A percentile compares a stretch with the other conserved stretches of the same genome.
Conservation (phyloP, 148 eudicot genomes). For the Rhododendron mucronatum region DNA sequence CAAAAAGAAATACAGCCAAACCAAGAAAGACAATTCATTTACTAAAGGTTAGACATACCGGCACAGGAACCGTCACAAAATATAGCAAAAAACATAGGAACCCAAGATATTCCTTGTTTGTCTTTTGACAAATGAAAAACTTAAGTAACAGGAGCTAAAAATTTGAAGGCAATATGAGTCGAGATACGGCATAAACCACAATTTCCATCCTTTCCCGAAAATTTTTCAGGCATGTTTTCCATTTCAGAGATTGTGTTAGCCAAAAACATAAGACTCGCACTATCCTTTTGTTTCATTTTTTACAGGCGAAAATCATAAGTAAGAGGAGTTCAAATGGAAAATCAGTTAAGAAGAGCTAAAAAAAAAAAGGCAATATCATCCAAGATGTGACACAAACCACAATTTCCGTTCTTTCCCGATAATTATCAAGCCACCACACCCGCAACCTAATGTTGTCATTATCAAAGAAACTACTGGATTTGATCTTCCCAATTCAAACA, state of each 20-base stretch:
- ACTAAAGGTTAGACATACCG: no score
- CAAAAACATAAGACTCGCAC: no score
- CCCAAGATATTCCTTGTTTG: no score
- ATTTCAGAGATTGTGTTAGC: no score
- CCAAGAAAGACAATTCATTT: background rate
- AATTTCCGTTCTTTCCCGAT: background rate
- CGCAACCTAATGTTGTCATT: background rate
- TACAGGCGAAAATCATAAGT: background rate
- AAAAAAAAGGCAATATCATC: background rate
- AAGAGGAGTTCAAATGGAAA: background rate
- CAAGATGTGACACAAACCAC: background rate
- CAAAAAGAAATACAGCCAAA: slow-evolving; percentile 6
- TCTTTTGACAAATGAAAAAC: no score
- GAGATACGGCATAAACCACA: no score
- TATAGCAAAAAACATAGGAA: no score
- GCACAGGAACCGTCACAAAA: no score
- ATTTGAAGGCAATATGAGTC: no score
- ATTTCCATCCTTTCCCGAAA: no score
- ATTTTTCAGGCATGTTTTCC: no score
- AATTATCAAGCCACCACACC: background rate
- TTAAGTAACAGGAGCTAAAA: no score
- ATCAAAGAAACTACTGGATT: background rate
- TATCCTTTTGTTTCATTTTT: background rate
- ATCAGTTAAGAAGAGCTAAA: background rate
- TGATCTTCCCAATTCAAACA: slow-evolving; percentile 6